Conservation (phyloP, 257 asterid genomes). For the Solanum chilense region DNA sequence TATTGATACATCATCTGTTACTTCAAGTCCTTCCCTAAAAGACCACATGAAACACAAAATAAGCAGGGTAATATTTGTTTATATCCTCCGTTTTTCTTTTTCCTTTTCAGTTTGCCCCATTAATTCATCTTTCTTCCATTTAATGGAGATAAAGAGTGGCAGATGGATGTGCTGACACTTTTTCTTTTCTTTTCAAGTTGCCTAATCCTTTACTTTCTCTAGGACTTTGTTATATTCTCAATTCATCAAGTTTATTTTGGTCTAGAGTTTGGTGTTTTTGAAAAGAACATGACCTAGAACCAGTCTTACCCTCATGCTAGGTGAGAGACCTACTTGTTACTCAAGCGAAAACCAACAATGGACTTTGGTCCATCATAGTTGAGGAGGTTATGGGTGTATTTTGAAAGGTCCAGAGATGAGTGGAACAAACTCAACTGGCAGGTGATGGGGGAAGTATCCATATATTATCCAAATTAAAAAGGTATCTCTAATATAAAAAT, state of each 20-base stretch:
- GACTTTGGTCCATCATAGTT: neutral
- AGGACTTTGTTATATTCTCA: neutral
- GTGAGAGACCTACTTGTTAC: neutral
- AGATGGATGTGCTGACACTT: neutral
- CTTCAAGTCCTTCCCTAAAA: conserved; percentile 92
- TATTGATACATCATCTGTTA: conserved; percentile 94
- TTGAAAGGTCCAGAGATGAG: neutral
- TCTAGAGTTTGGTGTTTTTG: neutral
- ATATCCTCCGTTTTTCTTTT: neutral
- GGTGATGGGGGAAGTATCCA: neutral
- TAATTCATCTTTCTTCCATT: neutral
- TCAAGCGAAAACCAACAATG: neutral
- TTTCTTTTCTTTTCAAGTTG: neutral
- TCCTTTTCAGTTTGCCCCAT: neutral
- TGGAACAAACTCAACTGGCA: neutral
- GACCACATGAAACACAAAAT: neutral
- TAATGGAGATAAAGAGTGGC: neutral
- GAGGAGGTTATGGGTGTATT: neutral
- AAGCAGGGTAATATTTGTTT: neutral
- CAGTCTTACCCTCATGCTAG: neutral
- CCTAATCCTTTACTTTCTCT: neutral
- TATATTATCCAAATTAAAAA: neutral
- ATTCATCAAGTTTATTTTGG: neutral
- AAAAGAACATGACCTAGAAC: neutral
- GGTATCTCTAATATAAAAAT: neutral